These are phyloP conservation scores for Pichia exigua DNA, from an alignment of 805 yeast species.

Conservation along the genomic window DNA sequence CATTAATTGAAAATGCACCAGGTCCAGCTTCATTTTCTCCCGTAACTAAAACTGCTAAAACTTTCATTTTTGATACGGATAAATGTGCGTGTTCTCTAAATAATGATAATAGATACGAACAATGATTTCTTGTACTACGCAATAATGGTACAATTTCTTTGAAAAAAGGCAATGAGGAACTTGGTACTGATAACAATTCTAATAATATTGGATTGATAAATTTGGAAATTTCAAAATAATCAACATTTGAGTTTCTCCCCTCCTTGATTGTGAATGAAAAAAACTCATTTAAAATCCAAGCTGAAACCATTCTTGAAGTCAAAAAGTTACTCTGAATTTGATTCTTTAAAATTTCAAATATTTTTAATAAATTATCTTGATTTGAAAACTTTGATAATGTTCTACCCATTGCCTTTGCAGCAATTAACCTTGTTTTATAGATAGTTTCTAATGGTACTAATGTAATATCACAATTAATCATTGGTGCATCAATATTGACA, in stretches of 20 bases:
- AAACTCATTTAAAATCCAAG: conserved; percentile 66
- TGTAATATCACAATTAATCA: conserved; percentile 84
- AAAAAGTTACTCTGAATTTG: conserved; percentile 47
- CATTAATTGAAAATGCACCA: conserved; percentile 75
- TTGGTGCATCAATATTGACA: conserved; percentile 89
- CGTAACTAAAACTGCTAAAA: conserved; percentile 80
- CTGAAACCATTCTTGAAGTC: conserved; percentile 68
- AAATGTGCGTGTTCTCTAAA: conserved; percentile 73
- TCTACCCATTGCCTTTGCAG: conserved; percentile 69
- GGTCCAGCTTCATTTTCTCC: conserved; percentile 95
- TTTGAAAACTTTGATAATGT: conserved; percentile 43
- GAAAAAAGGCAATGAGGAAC: conserved; percentile 40
- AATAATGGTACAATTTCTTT: conserved; percentile 84
- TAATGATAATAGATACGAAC: conserved; percentile 71
- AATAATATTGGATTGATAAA: conserved; percentile 7
- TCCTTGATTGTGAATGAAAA: conserved; percentile 2
- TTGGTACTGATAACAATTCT: not conserved
- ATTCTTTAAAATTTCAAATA: conserved; percentile 31
- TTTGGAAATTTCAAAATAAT: conserved; percentile 12
- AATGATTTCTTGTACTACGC: conserved; percentile 78
- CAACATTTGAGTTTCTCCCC: conserved; percentile 27
- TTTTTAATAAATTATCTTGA: conserved; percentile 30
- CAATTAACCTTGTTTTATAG: conserved; percentile 64
- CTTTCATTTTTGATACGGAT: conserved; percentile 64
- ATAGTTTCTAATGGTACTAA: conserved; percentile 71